These are phyloP conservation scores for Plasmopara muralis DNA, from an alignment of 352 stramenopile species.

Conservation along the genomic window DNA sequence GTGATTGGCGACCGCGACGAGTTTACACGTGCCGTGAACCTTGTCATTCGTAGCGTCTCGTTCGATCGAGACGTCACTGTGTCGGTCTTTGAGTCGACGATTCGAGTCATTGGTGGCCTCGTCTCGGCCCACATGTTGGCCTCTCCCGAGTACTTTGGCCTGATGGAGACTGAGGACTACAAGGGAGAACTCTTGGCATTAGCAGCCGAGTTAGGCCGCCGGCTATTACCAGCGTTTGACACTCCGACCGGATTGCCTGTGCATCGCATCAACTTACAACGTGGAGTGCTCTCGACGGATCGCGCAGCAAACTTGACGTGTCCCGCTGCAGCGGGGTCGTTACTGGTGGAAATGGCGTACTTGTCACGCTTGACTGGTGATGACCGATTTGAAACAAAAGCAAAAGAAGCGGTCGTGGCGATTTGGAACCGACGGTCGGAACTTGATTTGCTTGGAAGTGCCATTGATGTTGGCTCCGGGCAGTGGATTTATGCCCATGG, in stretches of 20 bases:
- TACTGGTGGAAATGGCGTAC: constrained; percentile 96
- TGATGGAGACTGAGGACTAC: constrained; percentile 77
- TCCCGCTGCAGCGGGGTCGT: constrained; percentile 91
- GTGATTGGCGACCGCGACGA: constrained; percentile 75
- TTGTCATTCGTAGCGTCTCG: constrained; percentile 46
- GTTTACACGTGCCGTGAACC: constrained; percentile 63
- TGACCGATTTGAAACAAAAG: constrained; percentile 51
- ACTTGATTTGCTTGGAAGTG: constrained; percentile 92
- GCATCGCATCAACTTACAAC: constrained; percentile 93
- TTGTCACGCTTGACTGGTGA: constrained; percentile 81
- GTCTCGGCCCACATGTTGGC: constrained; percentile 87
- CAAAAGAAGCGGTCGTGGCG: constrained; percentile 50
- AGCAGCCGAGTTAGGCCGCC: constrained; percentile 90
- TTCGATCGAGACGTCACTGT: constrained; percentile 89
- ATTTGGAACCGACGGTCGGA: constrained; percentile 74
- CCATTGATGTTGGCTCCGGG: constrained; percentile 90
- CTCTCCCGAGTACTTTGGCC: constrained; percentile 42
- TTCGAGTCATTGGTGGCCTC: constrained; percentile 88
- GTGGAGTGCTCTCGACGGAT: constrained; percentile 33
- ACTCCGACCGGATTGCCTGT: constrained; percentile 94
- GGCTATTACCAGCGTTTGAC: constrained; percentile 95
- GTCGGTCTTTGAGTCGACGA: constrained; percentile 91
- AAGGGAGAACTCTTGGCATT: constrained; percentile 90
- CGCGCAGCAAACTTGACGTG: constrained; percentile 72
- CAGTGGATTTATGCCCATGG: constrained; percentile 71